Evolutionary conservation across 106 monocot species (phyloP), one percentile per base, ranked within the genome.

Genomic region (Dendrobium catenatum): DNA sequence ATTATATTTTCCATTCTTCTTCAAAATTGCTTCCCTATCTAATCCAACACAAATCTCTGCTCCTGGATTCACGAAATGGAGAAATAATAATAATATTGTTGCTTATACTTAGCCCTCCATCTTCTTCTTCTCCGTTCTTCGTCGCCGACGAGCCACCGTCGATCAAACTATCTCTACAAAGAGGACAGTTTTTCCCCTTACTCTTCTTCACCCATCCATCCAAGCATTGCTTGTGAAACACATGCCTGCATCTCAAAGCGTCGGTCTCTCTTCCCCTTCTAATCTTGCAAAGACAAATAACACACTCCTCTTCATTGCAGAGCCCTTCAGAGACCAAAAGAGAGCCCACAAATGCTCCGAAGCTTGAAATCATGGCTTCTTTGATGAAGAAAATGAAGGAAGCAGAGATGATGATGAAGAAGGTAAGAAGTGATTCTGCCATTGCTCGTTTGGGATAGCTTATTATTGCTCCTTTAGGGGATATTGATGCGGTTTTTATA

Each of bases 191-290:
- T 20, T 0, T 44, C 33, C 43, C n/a, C 19, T 42, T 42, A 0
- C 19, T 42, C 74, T 3, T 42, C 43, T 74, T 74, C 43, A 74
- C 43, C 42, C 74, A 74, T 37, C 31, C 43, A 42, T 74, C n/a
- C 6, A 74, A 44, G 19, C 74, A 74, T 4, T 42, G 74, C 44
- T 44, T 74, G 74, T 74, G 74, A 37, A 74, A 74, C 43, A 74
- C 74, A 44, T 74, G 74, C 74, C 43, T n/a, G 74, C 74, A 74
- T 42, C 43, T 74, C 74, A 44, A 20, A n/a, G 11, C 42, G 9
- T 70, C 70, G 2, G 33, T 70, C 33, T 37, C 42, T 42, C 42
- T 20, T 18, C 19, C 74, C 19, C 74, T 74, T 29, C 40, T 4
- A 31, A 74, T 74, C 43, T 44, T 20, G 74, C 43, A 43, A 6